phyloP scores from a whole-genome alignment of 345 rosid genomes.

The Populus tremula region DNA sequence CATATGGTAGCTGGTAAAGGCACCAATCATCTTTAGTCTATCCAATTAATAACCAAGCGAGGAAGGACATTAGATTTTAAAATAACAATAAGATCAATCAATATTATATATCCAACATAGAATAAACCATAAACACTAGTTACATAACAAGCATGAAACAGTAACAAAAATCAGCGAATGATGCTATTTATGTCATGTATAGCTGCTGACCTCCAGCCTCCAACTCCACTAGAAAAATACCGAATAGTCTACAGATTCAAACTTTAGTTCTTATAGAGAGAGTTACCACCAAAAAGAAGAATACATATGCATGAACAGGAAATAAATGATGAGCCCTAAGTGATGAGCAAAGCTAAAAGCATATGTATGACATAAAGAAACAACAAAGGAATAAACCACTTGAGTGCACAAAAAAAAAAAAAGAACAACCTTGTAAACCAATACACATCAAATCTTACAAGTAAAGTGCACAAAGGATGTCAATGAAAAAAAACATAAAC shows the following conservation, averaged over 20 bases:
- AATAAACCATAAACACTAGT: constrained; percentile 2
- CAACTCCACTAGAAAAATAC: constrained; percentile 6
- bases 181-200: constrained; percentile 1
- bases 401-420: constrained; percentile 24
- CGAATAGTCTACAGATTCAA: neutral
- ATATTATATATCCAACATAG: constrained; percentile 6
- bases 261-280: neutral
- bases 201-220: constrained; percentile 8
- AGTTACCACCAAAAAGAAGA: neutral
- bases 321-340: neutral
- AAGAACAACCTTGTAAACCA: constrained; percentile 19
- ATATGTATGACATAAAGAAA: neutral
- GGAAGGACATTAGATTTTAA: constrained; percentile 3
- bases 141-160: constrained; percentile 3
- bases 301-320: neutral
- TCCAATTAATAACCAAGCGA: constrained; percentile 9
- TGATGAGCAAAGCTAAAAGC: neutral
- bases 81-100: constrained; percentile 10
- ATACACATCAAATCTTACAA: neutral
- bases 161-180: neutral
- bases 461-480: neutral
- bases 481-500: neutral
- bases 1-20: neutral
- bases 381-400: constrained; percentile 10
- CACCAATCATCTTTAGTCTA: neutral